phyloP scores from a whole-genome alignment of 176 grass and related monocot genomes.

The Raddia guianensis region DNA sequence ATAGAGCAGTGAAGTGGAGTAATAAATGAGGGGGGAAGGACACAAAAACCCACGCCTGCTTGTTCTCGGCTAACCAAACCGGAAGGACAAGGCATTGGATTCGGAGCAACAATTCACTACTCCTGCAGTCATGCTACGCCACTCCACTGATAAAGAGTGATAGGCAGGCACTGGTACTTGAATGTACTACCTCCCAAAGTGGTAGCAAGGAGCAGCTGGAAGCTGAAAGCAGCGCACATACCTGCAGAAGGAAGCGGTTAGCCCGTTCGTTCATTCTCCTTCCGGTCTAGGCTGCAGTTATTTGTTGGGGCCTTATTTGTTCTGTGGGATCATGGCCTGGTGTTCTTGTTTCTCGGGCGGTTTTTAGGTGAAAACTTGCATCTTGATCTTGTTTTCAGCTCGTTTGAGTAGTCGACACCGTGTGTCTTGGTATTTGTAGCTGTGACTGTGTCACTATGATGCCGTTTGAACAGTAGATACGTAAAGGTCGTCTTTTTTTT shows the following conservation, averaged over 20 bases:
- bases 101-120: conserved; percentile 26
- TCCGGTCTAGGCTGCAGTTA: not conserved
- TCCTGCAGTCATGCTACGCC: not conserved
- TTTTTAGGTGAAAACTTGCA: conserved; percentile 11
- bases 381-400: not conserved
- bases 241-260: not conserved
- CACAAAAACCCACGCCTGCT: conserved; percentile 34
- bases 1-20: conserved; percentile 3
- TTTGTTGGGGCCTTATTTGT: not conserved
- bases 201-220: conserved; percentile 25
- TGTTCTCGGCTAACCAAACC: conserved; percentile 35
- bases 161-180: not conserved
- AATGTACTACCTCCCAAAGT: conserved; percentile 42
- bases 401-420: not conserved
- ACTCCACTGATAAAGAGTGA: not conserved
- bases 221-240: not conserved
- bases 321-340: not conserved
- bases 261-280: not conserved
- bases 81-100: conserved; percentile 54
- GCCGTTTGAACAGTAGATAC: not conserved
- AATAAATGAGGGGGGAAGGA: not conserved
- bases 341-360: not conserved
- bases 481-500: not conserved
- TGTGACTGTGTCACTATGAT: not conserved
- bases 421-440: not conserved